Evolutionary conservation across 2,329 filamentous ascomycete species (phyloP).

Genomic region (Talaromyces sp.): DNA sequence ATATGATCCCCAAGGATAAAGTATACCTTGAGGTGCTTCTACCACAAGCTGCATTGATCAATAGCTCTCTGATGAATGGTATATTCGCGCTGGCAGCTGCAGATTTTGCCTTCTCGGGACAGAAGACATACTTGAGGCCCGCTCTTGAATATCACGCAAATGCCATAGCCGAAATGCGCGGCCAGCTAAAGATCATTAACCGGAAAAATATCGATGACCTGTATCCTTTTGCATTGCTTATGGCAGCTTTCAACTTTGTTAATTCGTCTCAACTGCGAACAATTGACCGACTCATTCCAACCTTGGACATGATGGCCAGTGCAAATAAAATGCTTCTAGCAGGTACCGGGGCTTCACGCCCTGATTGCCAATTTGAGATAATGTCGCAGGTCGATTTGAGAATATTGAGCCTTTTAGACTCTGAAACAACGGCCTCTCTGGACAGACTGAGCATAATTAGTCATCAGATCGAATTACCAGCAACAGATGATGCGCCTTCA

Average conservation of each 20-base stretch:
- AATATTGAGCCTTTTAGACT: background rate
- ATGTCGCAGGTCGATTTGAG: background rate
- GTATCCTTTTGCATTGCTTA: background rate
- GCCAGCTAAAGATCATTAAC: background rate
- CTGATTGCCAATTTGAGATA: background rate
- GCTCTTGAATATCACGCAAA: conserved; percentile 7
- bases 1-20: background rate
- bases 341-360: background rate
- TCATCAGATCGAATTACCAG: background rate
- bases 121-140: background rate
- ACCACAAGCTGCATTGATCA: background rate
- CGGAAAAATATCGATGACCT: background rate
- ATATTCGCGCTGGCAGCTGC: background rate
- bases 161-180: background rate
- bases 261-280: background rate
- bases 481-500: background rate
- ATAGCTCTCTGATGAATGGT: background rate
- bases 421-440: background rate
- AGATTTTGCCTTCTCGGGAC: background rate
- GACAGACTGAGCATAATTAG: conserved; percentile 4
- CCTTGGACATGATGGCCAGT: background rate
- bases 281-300: conserved; percentile 1
- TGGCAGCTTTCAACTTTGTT: conserved; percentile 1
- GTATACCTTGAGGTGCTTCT: background rate
- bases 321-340: conserved; percentile 1